These are phyloP conservation scores for Breviolum minutum DNA, from an alignment of 73 alveolate genomes.

Conservation along the genomic window DNA sequence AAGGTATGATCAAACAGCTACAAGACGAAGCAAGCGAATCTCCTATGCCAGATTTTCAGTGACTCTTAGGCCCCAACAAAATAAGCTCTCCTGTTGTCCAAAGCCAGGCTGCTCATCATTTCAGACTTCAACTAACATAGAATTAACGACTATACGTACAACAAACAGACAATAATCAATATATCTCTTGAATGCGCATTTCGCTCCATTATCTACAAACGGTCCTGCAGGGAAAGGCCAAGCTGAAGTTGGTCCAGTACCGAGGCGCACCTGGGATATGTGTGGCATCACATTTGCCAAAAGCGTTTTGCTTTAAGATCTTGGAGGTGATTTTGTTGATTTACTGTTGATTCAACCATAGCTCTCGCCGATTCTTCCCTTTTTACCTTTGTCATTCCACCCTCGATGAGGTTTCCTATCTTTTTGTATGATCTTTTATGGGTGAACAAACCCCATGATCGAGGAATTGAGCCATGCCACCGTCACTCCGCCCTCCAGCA, in stretches of 20 bases:
- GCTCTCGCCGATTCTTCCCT: no score
- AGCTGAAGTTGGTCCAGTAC: constrained; percentile 36
- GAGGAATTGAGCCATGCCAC: not conserved
- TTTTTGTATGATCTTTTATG: no score
- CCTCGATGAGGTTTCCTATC: no score
- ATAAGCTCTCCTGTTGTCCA: constrained; percentile 29
- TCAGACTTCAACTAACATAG: not conserved
- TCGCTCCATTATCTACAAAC: not conserved
- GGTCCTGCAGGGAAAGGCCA: constrained; percentile 70
- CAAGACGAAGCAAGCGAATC: not conserved
- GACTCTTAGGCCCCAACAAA: not conserved
- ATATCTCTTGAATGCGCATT: not conserved
- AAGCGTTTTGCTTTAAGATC: not conserved
- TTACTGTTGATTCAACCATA: not conserved
- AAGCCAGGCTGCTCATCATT: not conserved
- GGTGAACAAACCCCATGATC: not conserved
- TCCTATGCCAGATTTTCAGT: not conserved
- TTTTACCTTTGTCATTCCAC: no score
- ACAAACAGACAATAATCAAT: not conserved
- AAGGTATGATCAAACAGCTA: not conserved
- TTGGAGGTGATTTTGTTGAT: not conserved
- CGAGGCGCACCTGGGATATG: not conserved
- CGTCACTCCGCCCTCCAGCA: constrained; percentile 52
- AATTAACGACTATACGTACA: not conserved
- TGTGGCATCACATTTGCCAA: not conserved